Base-by-base conservation (phyloP, 2,329 filamentous ascomycete species). In the Macroventuria anomochaeta region DNA sequence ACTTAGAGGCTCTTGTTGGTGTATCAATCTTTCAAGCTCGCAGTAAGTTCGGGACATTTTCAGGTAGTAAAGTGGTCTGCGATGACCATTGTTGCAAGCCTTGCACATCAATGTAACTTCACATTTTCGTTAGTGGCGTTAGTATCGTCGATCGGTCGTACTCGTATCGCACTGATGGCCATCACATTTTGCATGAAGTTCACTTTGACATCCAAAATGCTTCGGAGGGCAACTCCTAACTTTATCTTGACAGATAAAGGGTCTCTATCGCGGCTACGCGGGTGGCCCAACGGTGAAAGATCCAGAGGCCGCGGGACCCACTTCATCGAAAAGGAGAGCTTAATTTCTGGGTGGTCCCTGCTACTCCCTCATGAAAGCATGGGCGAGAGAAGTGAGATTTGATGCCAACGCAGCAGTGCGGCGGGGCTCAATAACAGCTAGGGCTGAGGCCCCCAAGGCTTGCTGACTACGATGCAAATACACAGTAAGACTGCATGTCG, bases 271-370 rank as follows among this genome's bases (percentile, higher is more conserved):
- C 43, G 51, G 51, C 33, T 39, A 48, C n/a, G 44, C 51, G 51
- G 51, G 46, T 49, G 44, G 51, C 40, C 44, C 44, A 54, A 54
- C 51, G 51, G 51, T 42, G 34, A 54, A n/a, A n/a, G 44, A 54
- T 54, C 44, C 51, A 54, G 51, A 44, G 44, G 39, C 44, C 13
- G 33, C 51, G 21, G 43, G 51, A 34, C 44, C 51, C 51, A 54
- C 51, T 36, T 6, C 21, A 46, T 49, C 34, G 46, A 54, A 54
- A 54, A 54, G 44, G 51, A 46, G 51, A 43, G 51, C 44, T 46
- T 48, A 54, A 49, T 54, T 31, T 54, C 51, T 49, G 29, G 44
- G 44, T 39, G 51, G 51, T 37, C 51, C 51, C 34, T 54, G 51
- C 44, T 40, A 54, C 40, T 13, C 15, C 21, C 23, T 54, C 33